Evolutionary conservation across 495 filamentous ascomycete genomes (phyloP).

Genomic region (Penicillium herquei): DNA sequence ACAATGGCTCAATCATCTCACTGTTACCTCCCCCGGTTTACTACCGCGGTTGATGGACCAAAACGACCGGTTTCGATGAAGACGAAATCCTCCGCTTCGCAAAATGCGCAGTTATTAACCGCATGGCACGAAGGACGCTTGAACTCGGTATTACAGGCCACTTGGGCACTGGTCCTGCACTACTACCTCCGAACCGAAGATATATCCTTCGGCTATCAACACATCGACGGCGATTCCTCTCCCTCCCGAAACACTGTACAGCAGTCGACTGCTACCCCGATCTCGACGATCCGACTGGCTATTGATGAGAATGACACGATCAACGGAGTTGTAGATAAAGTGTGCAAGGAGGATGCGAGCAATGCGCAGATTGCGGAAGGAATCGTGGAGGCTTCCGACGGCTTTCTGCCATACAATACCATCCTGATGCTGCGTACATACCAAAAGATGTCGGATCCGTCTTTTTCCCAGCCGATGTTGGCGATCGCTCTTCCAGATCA

Average conservation of each 20-base stretch:
- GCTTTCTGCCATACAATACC: conserved; percentile 37
- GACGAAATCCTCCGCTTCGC: conserved; percentile 29
- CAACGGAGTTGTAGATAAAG: conserved; percentile 32
- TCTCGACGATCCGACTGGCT: conserved; percentile 23
- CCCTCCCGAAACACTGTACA: conserved; percentile 19
- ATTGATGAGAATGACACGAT: conserved; percentile 36
- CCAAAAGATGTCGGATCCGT: conserved; percentile 14
- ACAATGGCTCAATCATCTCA: conserved; percentile 35
- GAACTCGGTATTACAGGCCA: conserved; percentile 42
- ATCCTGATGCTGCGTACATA: conserved; percentile 41
- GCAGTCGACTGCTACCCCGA: conserved; percentile 14
- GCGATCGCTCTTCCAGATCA: conserved; percentile 35
- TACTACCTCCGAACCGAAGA: conserved; percentile 54
- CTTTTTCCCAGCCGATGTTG: conserved; percentile 27
- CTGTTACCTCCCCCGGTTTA: conserved; percentile 39
- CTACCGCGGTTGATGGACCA: conserved; percentile 27
- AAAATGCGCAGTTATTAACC: conserved; percentile 35
- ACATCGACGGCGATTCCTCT: conserved; percentile 26
- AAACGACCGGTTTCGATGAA: conserved; percentile 40
- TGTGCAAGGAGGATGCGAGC: conserved; percentile 6
- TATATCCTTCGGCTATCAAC: conserved; percentile 56
- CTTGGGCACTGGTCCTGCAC: conserved; percentile 55
- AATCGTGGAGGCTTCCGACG: conserved; percentile 12
- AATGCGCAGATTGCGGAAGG: conserved; percentile 11
- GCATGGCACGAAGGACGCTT: conserved; percentile 31